Evolutionary conservation across 2,329 filamentous ascomycete genomes (phyloP), one percentile per base, ranked within the genome.

Genomic region (Alternaria viburni): DNA sequence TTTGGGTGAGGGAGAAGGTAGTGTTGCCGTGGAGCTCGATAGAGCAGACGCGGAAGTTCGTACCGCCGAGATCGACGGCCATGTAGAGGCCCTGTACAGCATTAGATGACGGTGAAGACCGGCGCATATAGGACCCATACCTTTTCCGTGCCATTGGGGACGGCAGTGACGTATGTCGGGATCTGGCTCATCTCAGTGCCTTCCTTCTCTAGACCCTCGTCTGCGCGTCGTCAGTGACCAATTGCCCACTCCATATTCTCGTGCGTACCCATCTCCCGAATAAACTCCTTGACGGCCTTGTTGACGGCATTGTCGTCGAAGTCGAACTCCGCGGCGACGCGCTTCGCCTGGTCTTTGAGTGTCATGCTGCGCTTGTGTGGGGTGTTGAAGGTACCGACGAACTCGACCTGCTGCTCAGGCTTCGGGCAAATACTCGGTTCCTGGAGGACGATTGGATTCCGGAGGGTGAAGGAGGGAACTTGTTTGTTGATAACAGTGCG

Each of bases 131-230:
- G 97, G 82, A 97, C 93, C 73, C 73, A 44, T 83, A 95, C 93
- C 90, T 97, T 97, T 83, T 99, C 96, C 4, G 94, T 97, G 73
- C 96, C 96, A 86, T 98, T 96, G 77, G 96, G 96, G 26, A 98
- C 94, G 36, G 89, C 91, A 1, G 96, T 98, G 70, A 99, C 95
- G 81, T 97, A 99, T 45, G 94, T 97, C 8, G 96, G 96, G 75
- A 99, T 98, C 83, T 98, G 96, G 83, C 92, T 95, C 84, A 99
- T 83, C 71, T 91, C 93, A 30, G 92, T 90, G 66, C 90, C 90
- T 72, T 94, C 89, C 74, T 90, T 89, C 64, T 88, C 83, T 69
- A 98, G 83, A 26, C 96, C 96, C 84, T 97, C 92, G 69, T 91
- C 92, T 94, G 72, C 69, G 44, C 47, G 56, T 44, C 46, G 67